Conservation (phyloP, 2,329 filamentous ascomycete genomes). For the Trichoderma sp. region DNA sequence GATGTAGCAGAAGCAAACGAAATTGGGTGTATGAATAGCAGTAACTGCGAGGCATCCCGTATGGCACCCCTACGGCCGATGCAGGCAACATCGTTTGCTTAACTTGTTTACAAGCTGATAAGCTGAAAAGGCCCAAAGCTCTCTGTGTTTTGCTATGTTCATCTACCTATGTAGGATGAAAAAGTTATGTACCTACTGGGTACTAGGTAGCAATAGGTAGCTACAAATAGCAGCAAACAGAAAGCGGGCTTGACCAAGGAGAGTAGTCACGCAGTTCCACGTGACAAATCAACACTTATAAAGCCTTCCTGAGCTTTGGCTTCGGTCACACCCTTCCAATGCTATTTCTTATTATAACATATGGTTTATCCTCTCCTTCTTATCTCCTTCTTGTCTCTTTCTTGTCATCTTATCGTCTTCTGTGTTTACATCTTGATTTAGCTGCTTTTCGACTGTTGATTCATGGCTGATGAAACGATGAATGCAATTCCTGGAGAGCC, state of each 20-base stretch:
- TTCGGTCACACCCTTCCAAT: not conserved
- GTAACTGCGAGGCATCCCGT: not conserved
- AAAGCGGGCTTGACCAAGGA: too few species aligned
- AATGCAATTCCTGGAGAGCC: not conserved
- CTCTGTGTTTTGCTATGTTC: too few species aligned
- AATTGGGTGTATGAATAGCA: not conserved
- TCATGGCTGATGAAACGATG: not conserved
- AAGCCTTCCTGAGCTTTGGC: not conserved
- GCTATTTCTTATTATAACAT: not conserved
- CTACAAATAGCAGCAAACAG: too few species aligned
- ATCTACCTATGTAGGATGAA: too few species aligned
- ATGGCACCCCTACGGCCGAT: not conserved
- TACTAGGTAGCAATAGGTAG: too few species aligned
- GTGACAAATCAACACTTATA: too few species aligned
- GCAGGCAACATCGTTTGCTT: too few species aligned
- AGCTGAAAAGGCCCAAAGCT: too few species aligned
- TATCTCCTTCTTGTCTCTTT: not conserved
- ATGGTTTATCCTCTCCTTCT: not conserved
- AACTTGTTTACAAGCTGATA: too few species aligned
- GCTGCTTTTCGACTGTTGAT: not conserved
- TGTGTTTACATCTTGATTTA: not conserved
- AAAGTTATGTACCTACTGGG: too few species aligned
- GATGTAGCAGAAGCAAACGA: not conserved
- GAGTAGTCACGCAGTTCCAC: too few species aligned
- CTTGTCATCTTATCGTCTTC: not conserved